Conservation (phyloP, 108 stramenopile species). For the Cylindrotheca closterium region DNA sequence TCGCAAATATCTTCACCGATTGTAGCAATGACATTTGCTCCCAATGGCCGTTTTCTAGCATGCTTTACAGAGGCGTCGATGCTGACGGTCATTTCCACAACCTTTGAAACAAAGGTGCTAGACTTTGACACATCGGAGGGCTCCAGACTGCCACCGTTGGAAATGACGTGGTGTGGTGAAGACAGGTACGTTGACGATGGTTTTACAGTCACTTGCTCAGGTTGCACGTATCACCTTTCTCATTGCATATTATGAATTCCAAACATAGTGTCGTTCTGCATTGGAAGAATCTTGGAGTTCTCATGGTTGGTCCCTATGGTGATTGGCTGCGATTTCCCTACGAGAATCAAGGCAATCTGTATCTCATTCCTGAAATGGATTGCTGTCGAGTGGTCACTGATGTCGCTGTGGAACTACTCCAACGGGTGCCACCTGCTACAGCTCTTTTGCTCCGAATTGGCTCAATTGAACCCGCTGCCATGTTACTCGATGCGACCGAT, state of each 20-base stretch:
- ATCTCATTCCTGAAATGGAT: conserved; percentile 92
- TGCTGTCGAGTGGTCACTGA: conserved; percentile 91
- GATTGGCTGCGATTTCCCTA: conserved; percentile 93
- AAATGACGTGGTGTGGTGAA: conserved; percentile 95
- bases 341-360: conserved; percentile 58
- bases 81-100: conserved; percentile 89
- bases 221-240: neutral
- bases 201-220: too few relatives aligned
- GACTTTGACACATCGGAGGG: conserved; percentile 90
- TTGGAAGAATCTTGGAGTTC: conserved; percentile 90
- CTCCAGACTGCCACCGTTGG: conserved; percentile 60
- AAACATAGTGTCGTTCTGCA: conserved; percentile 76
- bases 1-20: conserved; percentile 74
- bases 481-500: conserved; percentile 94
- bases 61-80: conserved; percentile 87
- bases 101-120: conserved; percentile 89
- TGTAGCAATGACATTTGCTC: conserved; percentile 86
- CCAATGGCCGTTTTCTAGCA: conserved; percentile 94
- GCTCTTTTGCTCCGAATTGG: conserved; percentile 86
- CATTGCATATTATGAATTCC: neutral
- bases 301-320: conserved; percentile 96
- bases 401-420: conserved; percentile 81
- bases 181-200: conserved; percentile 53
- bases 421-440: conserved; percentile 89
- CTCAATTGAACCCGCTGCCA: conserved; percentile 91